phyloP scores from a whole-genome alignment of 202 grass and related monocot genomes.

The Saccharum hybrid region DNA sequence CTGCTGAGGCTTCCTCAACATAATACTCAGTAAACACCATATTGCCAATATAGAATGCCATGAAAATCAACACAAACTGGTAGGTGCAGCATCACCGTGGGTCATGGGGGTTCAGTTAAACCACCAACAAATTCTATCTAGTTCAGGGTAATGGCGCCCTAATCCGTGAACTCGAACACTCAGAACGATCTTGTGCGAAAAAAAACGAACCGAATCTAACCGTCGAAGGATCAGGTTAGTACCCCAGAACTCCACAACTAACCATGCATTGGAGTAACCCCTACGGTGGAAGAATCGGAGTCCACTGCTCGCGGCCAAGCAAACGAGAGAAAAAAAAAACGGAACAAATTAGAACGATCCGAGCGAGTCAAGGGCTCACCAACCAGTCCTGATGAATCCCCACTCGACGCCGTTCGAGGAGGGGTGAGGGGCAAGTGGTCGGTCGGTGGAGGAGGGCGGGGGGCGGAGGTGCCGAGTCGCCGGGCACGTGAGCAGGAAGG shows the following conservation, averaged over 20 bases:
- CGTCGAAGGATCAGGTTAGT: background rate
- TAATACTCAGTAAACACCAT: background rate
- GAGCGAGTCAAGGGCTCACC: background rate
- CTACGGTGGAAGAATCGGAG: background rate
- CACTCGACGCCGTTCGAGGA: conserved; percentile 15
- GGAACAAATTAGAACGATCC: background rate
- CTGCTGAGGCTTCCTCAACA: background rate
- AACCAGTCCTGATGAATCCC: conserved; percentile 16
- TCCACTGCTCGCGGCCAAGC: background rate
- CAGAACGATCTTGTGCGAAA: background rate
- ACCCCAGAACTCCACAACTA: conserved; percentile 2
- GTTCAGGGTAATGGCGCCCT: background rate
- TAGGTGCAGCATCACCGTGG: background rate
- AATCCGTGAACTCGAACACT: conserved; percentile 1
- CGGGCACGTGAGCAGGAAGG: conserved; percentile 22
- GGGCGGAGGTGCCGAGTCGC: conserved; percentile 1
- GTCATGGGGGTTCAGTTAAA: background rate
- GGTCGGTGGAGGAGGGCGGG: too few species aligned
- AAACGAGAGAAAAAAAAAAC: too few species aligned
- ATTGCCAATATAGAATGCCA: conserved; percentile 9
- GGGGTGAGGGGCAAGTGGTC: background rate
- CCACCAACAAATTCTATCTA: background rate
- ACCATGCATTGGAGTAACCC: background rate
- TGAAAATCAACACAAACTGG: conserved; percentile 31
- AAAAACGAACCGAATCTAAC: conserved; percentile 1